Base-by-base conservation (phyloP, 192 early-diverging fungal genomes). In the Helicostylum pulchrum region DNA sequence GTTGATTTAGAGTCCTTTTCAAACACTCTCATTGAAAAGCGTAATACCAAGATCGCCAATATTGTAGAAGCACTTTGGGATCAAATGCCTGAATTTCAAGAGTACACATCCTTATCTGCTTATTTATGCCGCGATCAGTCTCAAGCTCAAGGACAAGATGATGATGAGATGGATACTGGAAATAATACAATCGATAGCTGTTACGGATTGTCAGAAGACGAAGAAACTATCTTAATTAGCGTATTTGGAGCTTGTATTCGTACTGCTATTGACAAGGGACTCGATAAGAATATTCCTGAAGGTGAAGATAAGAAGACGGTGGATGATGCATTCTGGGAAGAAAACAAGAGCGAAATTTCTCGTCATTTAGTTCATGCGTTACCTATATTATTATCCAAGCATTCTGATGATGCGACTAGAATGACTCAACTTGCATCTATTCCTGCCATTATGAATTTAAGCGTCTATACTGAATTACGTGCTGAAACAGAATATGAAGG, bases 211-310 rank as follows among this genome's bases (percentile, higher is more conserved):
- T 77, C 67, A 14, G 76, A 83, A 2, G 73, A 77, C 5, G 79
- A 87, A 61, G 85, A 87, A 36, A 74, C 79, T n/a, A 55, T 80
- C 7, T 64, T 87, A 20, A 48, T 87, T 15, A 73, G 83, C 36
- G 72, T 78, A 9, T 73, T 80, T 63, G 68, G 80, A 3, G 65
- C 64, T 14, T 78, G 78, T 54, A 56, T 83, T 1, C 68, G 78
- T 23, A 42, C 72, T 44, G 53, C 44, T 1, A 49, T 70, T 14
- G 2, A 57, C 26, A 43, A 17, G 4, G 68, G 68, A 20, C 23
- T 48, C 1, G 69, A 71, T 15, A 65, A 58, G 30, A 45, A 64
- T 14, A 10, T 45, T 20, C 32, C 8, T 7, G 49, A 20, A 20
- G 39, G 31, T 20, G 53, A 53, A 31, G 54, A 62, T 19, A 62